These are phyloP conservation scores for Pyracantha coccinea DNA, from an alignment of 331 rosid genomes.

Conservation along the genomic window DNA sequence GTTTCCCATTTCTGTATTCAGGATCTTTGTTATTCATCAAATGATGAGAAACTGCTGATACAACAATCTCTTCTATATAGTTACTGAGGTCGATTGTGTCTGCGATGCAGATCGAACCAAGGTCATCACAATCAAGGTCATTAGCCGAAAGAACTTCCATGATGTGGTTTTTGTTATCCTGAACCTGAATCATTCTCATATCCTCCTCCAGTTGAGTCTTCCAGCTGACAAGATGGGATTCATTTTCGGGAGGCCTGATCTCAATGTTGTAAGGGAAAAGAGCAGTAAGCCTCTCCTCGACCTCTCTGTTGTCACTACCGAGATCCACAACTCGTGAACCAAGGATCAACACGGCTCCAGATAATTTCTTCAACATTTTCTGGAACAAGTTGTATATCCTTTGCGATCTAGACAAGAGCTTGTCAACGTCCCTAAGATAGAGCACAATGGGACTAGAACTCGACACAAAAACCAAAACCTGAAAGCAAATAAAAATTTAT, in stretches of 20 bases:
- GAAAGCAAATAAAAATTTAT: constrained; percentile 13
- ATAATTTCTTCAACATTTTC: constrained; percentile 71
- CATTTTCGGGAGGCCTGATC: constrained; percentile 77
- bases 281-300: constrained; percentile 53
- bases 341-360: constrained; percentile 77
- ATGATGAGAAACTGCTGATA: constrained; percentile 87
- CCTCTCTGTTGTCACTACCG: constrained; percentile 44
- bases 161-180: constrained; percentile 90
- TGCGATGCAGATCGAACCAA: constrained; percentile 62
- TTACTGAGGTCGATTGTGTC: constrained; percentile 80
- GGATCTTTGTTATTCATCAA: constrained; percentile 83
- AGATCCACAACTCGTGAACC: constrained; percentile 64
- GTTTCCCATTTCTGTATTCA: constrained; percentile 92
- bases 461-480: constrained; percentile 69
- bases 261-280: constrained; percentile 84
- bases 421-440: constrained; percentile 77
- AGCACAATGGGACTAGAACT: constrained; percentile 72
- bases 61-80: constrained; percentile 91
- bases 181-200: constrained; percentile 81
- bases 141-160: constrained; percentile 83
- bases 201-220: constrained; percentile 82
- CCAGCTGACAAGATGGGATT: constrained; percentile 84
- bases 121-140: constrained; percentile 90
- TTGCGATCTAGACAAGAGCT: constrained; percentile 49
- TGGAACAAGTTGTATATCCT: constrained; percentile 67